A percentile compares a stretch with the other conserved stretches of the same genome.
Conservation (phyloP, 805 yeast species). For the Cyberlindnera galapagoensis region DNA sequence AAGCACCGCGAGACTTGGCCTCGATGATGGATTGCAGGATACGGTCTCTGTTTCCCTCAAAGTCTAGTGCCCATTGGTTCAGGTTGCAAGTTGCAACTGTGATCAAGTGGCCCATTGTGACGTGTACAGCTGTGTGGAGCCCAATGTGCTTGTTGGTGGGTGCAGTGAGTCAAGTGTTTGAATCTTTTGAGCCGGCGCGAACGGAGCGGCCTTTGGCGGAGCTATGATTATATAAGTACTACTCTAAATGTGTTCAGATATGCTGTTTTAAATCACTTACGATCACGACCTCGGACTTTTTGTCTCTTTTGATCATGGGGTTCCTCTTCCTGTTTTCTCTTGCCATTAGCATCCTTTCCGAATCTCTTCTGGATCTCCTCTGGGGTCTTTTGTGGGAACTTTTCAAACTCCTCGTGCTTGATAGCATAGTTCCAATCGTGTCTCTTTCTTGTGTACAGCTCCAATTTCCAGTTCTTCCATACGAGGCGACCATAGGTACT, state of each 20-base stretch:
- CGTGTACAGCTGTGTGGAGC: too few species aligned
- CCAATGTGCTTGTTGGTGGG: too few species aligned
- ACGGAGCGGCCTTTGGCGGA: too few species aligned
- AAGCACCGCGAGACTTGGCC: constrained; percentile 74
- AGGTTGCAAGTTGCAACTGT: constrained; percentile 91
- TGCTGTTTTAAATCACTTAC: too few species aligned
- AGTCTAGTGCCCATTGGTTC: constrained; percentile 98
- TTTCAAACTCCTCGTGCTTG: constrained; percentile 43
- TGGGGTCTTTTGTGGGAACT: constrained; percentile 30
- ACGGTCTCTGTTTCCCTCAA: constrained; percentile 93
- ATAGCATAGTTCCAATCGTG: constrained; percentile 74
- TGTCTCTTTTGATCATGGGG: constrained; percentile 16
- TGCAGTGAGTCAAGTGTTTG: too few species aligned
- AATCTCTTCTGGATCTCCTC: constrained; percentile 5
- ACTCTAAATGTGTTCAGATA: too few species aligned
- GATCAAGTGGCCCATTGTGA: constrained; percentile 72
- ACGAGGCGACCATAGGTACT: constrained; percentile 85
- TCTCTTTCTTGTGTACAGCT: constrained; percentile 62
- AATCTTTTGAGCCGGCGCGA: too few species aligned
- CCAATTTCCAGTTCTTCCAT: constrained; percentile 95
- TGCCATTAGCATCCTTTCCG: constrained; percentile 8
- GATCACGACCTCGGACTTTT: constrained; percentile 24
- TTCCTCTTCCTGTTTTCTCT: constrained; percentile 11
- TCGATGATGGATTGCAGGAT: constrained; percentile 71
- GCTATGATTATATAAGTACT: too few species aligned